Conservation (phyloP, 1,284 basidiomycete species). For the Trametes hirsuta region DNA sequence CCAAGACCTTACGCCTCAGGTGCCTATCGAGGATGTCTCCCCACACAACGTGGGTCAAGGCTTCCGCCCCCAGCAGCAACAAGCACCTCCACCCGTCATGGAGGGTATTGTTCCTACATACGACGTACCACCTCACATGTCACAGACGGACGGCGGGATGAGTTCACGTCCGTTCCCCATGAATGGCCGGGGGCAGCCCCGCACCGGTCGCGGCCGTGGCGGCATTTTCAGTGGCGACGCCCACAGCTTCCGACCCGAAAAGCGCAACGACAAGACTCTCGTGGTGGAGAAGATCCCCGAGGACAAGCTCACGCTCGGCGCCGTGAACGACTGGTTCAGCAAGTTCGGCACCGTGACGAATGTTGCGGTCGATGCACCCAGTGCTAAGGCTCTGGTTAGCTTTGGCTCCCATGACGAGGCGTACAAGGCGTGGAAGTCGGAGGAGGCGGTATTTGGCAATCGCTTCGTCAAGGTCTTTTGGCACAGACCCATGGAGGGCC, state of each 20-base stretch:
- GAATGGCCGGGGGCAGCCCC: slow-evolving; percentile 25
- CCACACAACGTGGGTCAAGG: slow-evolving; percentile 20
- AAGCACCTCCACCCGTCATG: slow-evolving; percentile 3
- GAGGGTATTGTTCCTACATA: slow-evolving; percentile 6
- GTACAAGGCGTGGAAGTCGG: slow-evolving; percentile 86
- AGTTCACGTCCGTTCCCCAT: slow-evolving; percentile 16
- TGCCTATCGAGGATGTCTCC: slow-evolving; percentile 35
- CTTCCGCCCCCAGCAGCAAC: slow-evolving; percentile 9
- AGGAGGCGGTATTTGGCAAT: slow-evolving; percentile 92
- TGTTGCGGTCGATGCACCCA: slow-evolving; percentile 82
- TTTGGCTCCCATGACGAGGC: slow-evolving; percentile 89
- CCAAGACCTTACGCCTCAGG: slow-evolving; percentile 73
- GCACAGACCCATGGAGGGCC: slow-evolving; percentile 90
- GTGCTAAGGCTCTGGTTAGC: slow-evolving; percentile 83
- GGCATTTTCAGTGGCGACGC: slow-evolving; percentile 62
- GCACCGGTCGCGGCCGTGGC: slow-evolving; percentile 41
- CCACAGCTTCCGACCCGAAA: slow-evolving; percentile 66
- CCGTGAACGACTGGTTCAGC: slow-evolving; percentile 89
- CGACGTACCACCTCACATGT: slow-evolving; percentile 11
- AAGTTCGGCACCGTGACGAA: slow-evolving; percentile 93
- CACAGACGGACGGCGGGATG: slow-evolving; percentile 22
- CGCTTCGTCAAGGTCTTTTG: slow-evolving; percentile 95
- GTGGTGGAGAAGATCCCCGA: slow-evolving; percentile 95
- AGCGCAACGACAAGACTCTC: slow-evolving; percentile 80
- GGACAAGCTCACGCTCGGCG: slow-evolving; percentile 76